Percentiles rank a stretch among this genome's conserved stretches.
Evolutionary conservation across 2,329 filamentous ascomycete genomes (phyloP).

Genomic region (Pseudogymnoascus sp.): DNA sequence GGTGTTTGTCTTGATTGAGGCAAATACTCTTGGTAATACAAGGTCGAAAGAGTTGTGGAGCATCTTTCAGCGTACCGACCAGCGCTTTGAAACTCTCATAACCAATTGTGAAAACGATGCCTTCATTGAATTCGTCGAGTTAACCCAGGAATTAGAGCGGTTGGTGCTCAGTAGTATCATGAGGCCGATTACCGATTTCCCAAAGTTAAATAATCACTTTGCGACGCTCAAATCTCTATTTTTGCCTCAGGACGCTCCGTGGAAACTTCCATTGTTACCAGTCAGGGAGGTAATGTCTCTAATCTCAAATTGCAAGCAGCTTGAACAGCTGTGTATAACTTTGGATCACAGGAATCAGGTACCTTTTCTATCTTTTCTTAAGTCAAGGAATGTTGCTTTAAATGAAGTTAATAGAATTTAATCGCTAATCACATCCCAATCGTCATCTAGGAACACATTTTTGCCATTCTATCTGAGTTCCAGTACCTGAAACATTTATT

Average conservation of each 20-base stretch:
- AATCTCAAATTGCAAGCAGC: background rate
- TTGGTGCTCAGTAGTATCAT: background rate
- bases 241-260: background rate
- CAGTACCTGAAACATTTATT: background rate
- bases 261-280: background rate
- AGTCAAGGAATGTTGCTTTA: background rate
- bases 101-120: background rate
- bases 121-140: background rate
- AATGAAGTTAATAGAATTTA: background rate
- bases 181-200: background rate
- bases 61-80: background rate
- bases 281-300: background rate
- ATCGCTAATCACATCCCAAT: background rate
- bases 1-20: background rate
- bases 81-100: background rate
- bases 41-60: background rate
- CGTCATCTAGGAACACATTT: background rate
- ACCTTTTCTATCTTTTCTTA: background rate
- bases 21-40: background rate
- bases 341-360: background rate
- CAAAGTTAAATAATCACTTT: background rate
- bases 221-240: background rate
- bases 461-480: background rate
- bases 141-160: background rate
- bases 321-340: background rate